Evolutionary conservation across 768 basidiomycete genomes (phyloP).

Genomic region (Lactifluus hygrophoroides): DNA sequence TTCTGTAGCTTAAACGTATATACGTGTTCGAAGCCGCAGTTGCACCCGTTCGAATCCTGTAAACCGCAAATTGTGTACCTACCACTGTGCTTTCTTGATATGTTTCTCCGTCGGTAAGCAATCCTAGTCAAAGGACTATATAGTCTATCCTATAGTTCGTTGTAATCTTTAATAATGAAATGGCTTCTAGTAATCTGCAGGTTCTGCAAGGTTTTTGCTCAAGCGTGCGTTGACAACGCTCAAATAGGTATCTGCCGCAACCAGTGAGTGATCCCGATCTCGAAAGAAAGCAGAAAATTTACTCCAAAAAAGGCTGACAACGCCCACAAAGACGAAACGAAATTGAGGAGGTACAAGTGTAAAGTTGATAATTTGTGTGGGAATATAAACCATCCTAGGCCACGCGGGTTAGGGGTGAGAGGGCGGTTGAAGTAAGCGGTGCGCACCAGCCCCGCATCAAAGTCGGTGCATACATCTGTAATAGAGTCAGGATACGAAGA

Average conservation of each 20-base stretch:
- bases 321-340: slow-evolving; percentile 63
- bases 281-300: slow-evolving; percentile 24
- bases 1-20: too few relatives aligned
- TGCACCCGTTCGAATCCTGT: too few relatives aligned
- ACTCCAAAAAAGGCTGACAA: slow-evolving; percentile 83
- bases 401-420: too few relatives aligned
- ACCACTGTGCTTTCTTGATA: not conserved
- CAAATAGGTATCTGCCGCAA: slow-evolving; percentile 14
- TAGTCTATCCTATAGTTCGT: not conserved
- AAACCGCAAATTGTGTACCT: too few relatives aligned
- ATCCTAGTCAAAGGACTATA: not conserved
- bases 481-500: not conserved
- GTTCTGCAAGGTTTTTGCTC: not conserved
- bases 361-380: slow-evolving; percentile 76
- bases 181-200: not conserved
- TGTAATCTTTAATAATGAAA: not conserved
- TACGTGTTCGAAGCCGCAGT: too few relatives aligned
- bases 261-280: not conserved
- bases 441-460: slow-evolving; percentile 69
- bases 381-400: slow-evolving; percentile 67
- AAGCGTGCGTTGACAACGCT: slow-evolving; percentile 4
- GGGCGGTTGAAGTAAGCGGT: not conserved
- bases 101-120: too few relatives aligned
- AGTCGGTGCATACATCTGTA: slow-evolving; percentile 63
- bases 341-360: slow-evolving; percentile 66